Evolutionary conservation across 495 filamentous ascomycete species (phyloP).

Genomic region (Hapsidospora chrysogenum): DNA sequence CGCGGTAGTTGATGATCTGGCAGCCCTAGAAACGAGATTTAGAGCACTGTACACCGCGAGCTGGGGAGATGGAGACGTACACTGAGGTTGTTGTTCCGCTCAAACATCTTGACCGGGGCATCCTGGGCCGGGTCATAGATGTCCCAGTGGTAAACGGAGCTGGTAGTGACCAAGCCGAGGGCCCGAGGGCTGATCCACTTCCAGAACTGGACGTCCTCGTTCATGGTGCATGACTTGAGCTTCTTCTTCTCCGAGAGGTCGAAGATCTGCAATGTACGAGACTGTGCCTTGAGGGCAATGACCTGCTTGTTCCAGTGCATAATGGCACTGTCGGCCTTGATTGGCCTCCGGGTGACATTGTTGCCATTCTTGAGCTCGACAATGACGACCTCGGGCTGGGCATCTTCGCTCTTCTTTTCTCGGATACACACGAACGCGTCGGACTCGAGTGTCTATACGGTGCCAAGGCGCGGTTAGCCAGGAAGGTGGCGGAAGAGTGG

Average conservation of each 20-base stretch:
- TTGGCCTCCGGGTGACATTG: slow-evolving; percentile 80
- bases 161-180: slow-evolving; percentile 80
- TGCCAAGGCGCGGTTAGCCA: too few relatives aligned
- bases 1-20: slow-evolving; percentile 99
- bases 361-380: slow-evolving; percentile 90
- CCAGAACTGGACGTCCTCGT: slow-evolving; percentile 96
- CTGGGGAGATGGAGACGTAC: slow-evolving; percentile 32
- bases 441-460: slow-evolving; percentile 90
- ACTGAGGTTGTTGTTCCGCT: slow-evolving; percentile 72
- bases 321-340: slow-evolving; percentile 98
- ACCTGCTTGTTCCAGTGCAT: slow-evolving; percentile 97
- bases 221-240: slow-evolving; percentile 88
- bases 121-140: slow-evolving; percentile 66
- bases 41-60: slow-evolving; percentile 5
- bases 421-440: slow-evolving; percentile 90
- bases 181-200: slow-evolving; percentile 89
- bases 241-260: slow-evolving; percentile 79
- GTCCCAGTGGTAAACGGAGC: slow-evolving; percentile 91
- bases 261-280: slow-evolving; percentile 92
- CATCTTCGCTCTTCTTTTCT: slow-evolving; percentile 67
- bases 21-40: slow-evolving; percentile 40
- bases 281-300: slow-evolving; percentile 87
- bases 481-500: slow-evolving; percentile 2
- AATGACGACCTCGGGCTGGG: slow-evolving; percentile 87
- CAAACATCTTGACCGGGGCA: slow-evolving; percentile 77